phyloP scores from a whole-genome alignment of 345 rosid species.

The Boechera stricta region DNA sequence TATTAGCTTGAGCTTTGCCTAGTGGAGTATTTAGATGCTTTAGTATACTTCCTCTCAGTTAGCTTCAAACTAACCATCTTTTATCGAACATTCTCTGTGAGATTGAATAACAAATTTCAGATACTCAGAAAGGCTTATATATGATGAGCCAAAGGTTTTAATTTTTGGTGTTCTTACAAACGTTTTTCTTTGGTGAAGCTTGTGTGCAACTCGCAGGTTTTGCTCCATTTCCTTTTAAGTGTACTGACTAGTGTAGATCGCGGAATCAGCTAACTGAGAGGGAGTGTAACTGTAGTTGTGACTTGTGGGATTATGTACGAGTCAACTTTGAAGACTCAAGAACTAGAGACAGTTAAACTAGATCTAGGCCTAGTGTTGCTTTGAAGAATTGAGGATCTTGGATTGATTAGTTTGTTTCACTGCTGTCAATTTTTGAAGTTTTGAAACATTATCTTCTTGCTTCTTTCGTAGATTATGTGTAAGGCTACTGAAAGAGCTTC shows the following conservation, averaged over 20 bases:
- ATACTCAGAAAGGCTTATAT: too few species aligned
- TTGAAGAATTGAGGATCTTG: background rate
- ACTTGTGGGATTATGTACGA: background rate
- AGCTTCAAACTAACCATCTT: too few species aligned
- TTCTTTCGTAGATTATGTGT: background rate
- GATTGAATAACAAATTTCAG: too few species aligned
- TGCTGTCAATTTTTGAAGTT: background rate
- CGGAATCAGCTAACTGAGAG: background rate
- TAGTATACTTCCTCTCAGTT: too few species aligned
- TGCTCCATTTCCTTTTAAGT: too few species aligned
- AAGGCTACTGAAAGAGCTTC: background rate
- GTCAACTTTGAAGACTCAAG: background rate
- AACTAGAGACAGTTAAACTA: background rate
- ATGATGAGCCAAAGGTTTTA: too few species aligned
- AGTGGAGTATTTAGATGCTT: too few species aligned
- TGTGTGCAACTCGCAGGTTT: too few species aligned
- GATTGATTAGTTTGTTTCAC: background rate
- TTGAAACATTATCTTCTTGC: background rate
- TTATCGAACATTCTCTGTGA: too few species aligned
- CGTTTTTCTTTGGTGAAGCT: too few species aligned
- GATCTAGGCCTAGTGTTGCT: slow-evolving; percentile 2
- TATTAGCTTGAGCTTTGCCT: too few species aligned
- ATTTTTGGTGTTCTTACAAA: too few species aligned
- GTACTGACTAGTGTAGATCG: background rate
- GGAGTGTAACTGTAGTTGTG: background rate